Base-by-base conservation (phyloP, 805 yeast genomes). In the Candida germanica region DNA sequence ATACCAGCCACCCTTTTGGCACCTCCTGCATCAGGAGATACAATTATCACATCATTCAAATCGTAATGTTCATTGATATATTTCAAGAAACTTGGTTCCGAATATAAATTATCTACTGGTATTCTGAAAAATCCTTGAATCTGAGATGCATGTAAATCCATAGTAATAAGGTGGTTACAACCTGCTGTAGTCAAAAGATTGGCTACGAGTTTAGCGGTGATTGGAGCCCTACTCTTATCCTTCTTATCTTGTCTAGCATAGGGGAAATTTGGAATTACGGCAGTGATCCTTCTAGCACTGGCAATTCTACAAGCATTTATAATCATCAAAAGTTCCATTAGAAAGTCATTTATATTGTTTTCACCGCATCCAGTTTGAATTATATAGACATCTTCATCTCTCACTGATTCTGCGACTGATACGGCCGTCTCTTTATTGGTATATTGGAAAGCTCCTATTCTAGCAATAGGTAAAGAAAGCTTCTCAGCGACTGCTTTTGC, bases 1-100 rank as follows among this genome's bases (percentile, higher is more conserved):
- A 85, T 66, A 7, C 83, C 80, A 7, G 93, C 93, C n/a, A 86
- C 93, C 64, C 94, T 74, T 56, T 85, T 85, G 39, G 93, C 93
- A 44, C 94, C 94, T 57, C 94, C 94, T 6, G 93, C 94, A 64
- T 85, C 94, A 5, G 94, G 94, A 1, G 93, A 85, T 12, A 85
- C 78, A 36, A 85, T 77, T 36, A 84, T 83, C n/a, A 86, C 76
- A 31, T 83, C 74, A 27, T 75, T 61, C 45, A 64, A 71, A 47
- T 73, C 72, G 33, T 78, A 65, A 36, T 74, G 70, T 46, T 81
- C 89, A 42, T 71, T 74, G 32, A 85, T 83, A 53, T 83, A 84
- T 51, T 84, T 70, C 26, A 85, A 80, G 22, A 83, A 89, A 47
- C 80, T 73, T 36, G 93, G 93, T 61, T 85, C 94, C 15, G 91